These are phyloP conservation scores for Cladosporium oxysporum DNA, from an alignment of 2,329 filamentous ascomycete genomes.

Conservation along the genomic window DNA sequence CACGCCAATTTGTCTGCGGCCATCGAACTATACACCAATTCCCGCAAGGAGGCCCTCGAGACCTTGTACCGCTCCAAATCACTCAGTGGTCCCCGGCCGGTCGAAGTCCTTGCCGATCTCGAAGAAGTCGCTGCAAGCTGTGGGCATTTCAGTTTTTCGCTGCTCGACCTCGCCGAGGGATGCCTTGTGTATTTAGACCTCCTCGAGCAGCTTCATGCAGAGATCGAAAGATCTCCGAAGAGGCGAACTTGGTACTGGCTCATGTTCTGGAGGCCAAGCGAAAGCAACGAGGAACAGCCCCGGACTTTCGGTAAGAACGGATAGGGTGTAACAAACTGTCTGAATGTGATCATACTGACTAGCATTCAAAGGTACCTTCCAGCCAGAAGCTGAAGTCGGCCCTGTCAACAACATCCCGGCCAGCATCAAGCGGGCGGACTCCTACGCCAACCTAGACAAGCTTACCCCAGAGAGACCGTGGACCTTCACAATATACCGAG, in stretches of 20 bases:
- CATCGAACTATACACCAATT: constrained; percentile 73
- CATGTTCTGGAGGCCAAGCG: constrained; percentile 65
- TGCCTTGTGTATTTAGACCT: constrained; percentile 80
- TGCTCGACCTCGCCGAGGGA: constrained; percentile 88
- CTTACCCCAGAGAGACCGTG: constrained; percentile 26
- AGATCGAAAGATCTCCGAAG: constrained; percentile 62
- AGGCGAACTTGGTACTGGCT: constrained; percentile 82
- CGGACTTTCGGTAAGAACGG: constrained; percentile 7
- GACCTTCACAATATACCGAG: constrained; percentile 56
- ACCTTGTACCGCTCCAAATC: constrained; percentile 75
- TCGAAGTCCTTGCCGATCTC: constrained; percentile 81
- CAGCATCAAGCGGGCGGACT: constrained; percentile 33
- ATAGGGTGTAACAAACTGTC: background rate
- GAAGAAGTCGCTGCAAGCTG: constrained; percentile 98
- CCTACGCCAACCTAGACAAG: constrained; percentile 31
- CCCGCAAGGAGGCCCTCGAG: constrained; percentile 73
- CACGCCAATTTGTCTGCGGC: constrained; percentile 78
- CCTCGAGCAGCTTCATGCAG: constrained; percentile 76
- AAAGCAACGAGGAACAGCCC: background rate
- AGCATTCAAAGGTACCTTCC: constrained; percentile 15
- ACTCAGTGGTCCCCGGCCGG: constrained; percentile 31
- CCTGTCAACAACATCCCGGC: constrained; percentile 29
- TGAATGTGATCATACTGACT: constrained; percentile 24
- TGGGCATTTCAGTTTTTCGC: constrained; percentile 90
- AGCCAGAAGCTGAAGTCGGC: constrained; percentile 10